These are phyloP conservation scores for Aureoboletus auriporus DNA, from an alignment of 768 basidiomycete species.

Conservation along the genomic window DNA sequence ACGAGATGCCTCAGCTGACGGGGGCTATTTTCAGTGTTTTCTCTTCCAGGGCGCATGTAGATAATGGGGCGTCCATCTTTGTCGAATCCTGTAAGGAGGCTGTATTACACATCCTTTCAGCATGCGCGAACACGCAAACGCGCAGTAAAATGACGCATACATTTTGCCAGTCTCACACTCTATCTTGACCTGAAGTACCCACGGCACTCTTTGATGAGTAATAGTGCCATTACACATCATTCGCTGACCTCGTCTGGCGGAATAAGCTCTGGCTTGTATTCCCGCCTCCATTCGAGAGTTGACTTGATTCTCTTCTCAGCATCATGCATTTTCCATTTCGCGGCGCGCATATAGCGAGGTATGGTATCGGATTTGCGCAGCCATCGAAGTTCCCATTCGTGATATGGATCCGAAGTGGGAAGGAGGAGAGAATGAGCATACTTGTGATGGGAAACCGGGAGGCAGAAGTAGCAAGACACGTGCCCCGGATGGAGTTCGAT, in stretches of 20 bases:
- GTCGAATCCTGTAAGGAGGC: slow-evolving; percentile 83
- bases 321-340: slow-evolving; percentile 78
- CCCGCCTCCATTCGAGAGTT: slow-evolving; percentile 81
- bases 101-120: slow-evolving; percentile 24
- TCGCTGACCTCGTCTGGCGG: slow-evolving; percentile 61
- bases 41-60: slow-evolving; percentile 84
- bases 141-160: slow-evolving; percentile 37
- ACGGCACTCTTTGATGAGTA: slow-evolving; percentile 1
- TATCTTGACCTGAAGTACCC: slow-evolving; percentile 47
- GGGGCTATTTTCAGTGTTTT: slow-evolving; percentile 76
- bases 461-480: too few species aligned
- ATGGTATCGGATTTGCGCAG: slow-evolving; percentile 60
- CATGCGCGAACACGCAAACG: background rate
- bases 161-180: slow-evolving; percentile 89
- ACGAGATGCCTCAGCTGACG: slow-evolving; percentile 83
- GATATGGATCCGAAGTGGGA: slow-evolving; percentile 65
- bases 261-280: slow-evolving; percentile 83
- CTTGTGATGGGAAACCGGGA: slow-evolving; percentile 32
- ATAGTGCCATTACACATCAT: background rate
- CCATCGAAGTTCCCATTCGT: slow-evolving; percentile 78
- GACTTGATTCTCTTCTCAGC: slow-evolving; percentile 74
- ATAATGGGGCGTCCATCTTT: slow-evolving; percentile 82
- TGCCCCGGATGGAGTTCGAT: background rate
- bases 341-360: slow-evolving; percentile 76
- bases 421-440: slow-evolving; percentile 63